Conservation (phyloP, 306 rosid species). For the Adenanthera pavonina region DNA sequence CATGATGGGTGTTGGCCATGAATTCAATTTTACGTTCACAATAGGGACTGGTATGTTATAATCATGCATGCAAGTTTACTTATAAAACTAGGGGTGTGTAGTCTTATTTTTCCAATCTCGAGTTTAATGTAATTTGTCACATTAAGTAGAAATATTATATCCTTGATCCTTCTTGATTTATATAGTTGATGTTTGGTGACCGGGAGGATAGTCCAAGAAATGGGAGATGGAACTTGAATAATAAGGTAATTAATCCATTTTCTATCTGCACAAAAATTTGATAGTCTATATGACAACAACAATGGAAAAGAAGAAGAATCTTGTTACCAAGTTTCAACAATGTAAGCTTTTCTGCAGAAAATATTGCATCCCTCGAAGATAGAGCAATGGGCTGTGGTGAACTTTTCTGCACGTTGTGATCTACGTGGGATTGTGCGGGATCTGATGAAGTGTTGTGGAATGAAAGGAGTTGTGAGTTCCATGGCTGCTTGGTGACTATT, state of each 20-base stretch:
- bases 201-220: constrained; percentile 86
- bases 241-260: constrained; percentile 58
- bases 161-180: background rate
- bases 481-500: background rate
- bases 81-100: background rate
- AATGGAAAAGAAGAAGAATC: background rate
- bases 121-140: background rate
- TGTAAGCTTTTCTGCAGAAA: constrained; percentile 55
- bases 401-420: constrained; percentile 91
- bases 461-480: constrained; percentile 87
- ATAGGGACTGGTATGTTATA: background rate
- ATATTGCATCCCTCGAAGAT: constrained; percentile 63
- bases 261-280: background rate
- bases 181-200: constrained; percentile 80
- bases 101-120: background rate
- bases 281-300: background rate
- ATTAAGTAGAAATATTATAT: background rate
- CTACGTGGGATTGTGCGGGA: constrained; percentile 59
- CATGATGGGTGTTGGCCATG: background rate
- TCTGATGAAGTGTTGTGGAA: constrained; percentile 66
- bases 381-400: constrained; percentile 78
- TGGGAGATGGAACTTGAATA: constrained; percentile 94
- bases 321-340: background rate
- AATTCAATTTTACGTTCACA: background rate
- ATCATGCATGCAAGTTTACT: background rate